Evolutionary conservation across 2,329 filamentous ascomycete genomes (phyloP), one percentile per base, ranked within the genome.

Genomic region (Xylaria sp.): DNA sequence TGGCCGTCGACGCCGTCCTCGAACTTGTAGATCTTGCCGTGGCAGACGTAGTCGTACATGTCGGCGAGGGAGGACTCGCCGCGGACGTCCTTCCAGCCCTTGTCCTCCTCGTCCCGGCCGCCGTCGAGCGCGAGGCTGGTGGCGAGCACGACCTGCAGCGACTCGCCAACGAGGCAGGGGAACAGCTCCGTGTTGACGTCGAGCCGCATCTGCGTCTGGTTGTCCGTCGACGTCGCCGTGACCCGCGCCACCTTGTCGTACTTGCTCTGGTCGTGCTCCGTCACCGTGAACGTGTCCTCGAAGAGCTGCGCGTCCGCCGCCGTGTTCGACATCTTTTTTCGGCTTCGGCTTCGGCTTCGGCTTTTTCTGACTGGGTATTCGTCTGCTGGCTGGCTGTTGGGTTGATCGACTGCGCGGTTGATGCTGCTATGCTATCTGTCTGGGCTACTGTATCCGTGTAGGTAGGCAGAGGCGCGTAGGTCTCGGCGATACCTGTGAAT

Each of bases 181-280:
- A 94, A 97, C 7, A 99, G 84, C 76, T 99, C 93, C 53, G 85
- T 89, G 79, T 97, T 97, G 75, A 97, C 86, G 76, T 99, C 94
- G 56, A 99, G 89, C 5, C 85, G 87, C 78, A 97, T 87, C 60
- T 85, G 81, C 24, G 89, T 90, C 60, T 85, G 80, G 65, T 83
- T 84, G 75, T 96, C 91, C 63, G 83, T 80, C 20, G 89, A 93
- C 47, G 83, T 89, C 69, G 86, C 92, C 50, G 79, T 85, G 69
- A 97, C 85, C 64, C 94, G 93, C 50, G 91, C 89, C 21, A 97
- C 93, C 61, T 93, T 91, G 77, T 97, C 94, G 76, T 99, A 99
- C 77, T 97, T 96, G 68, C 87, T 84, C 68, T 87, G 83, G 77
- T 96, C 90, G 72, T 91, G 79, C 50, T 83, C 76, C 63, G 86